phyloP scores from a whole-genome alignment of 2,329 filamentous ascomycete genomes.

The Penicillium sp. region DNA sequence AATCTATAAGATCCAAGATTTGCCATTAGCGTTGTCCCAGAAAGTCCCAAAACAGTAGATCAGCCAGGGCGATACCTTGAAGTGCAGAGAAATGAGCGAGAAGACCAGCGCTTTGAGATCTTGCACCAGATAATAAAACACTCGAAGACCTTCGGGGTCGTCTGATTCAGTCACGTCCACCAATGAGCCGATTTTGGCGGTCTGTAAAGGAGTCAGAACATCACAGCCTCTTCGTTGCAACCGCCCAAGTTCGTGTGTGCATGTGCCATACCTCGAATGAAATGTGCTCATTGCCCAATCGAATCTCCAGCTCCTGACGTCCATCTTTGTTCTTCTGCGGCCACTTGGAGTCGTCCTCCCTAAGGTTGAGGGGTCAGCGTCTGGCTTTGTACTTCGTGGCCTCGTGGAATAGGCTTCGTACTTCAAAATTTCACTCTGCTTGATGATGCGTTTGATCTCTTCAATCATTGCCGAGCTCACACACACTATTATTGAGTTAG shows the following conservation, averaged over 20 bases:
- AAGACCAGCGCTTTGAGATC: conserved; percentile 97
- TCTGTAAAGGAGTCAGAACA: conserved; percentile 57
- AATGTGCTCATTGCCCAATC: conserved; percentile 92
- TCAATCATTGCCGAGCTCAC: conserved; percentile 87
- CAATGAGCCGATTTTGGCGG: conserved; percentile 95
- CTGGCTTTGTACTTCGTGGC: conserved; percentile 19
- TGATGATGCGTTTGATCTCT: conserved; percentile 97
- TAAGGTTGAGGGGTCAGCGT: conserved; percentile 44
- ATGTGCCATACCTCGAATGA: conserved; percentile 79
- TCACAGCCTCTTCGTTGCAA: not conserved
- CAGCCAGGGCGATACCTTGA: conserved; percentile 68
- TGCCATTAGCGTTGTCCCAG: not conserved
- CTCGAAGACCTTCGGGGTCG: conserved; percentile 91
- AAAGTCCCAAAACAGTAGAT: not conserved
- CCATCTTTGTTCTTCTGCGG: conserved; percentile 99
- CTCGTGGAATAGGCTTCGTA: conserved; percentile 48
- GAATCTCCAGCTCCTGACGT: conserved; percentile 92
- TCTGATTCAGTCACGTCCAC: conserved; percentile 96
- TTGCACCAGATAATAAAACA: conserved; percentile 98
- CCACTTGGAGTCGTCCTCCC: conserved; percentile 98
- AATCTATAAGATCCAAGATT: conserved; percentile 46
- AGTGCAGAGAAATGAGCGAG: conserved; percentile 92
- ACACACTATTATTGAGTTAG: conserved; percentile 68
- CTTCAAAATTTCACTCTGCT: conserved; percentile 97
- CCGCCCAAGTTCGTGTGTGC: not conserved